Conservation (phyloP, 108 stramenopile genomes). For the Cyclostephanos tholiformis region DNA sequence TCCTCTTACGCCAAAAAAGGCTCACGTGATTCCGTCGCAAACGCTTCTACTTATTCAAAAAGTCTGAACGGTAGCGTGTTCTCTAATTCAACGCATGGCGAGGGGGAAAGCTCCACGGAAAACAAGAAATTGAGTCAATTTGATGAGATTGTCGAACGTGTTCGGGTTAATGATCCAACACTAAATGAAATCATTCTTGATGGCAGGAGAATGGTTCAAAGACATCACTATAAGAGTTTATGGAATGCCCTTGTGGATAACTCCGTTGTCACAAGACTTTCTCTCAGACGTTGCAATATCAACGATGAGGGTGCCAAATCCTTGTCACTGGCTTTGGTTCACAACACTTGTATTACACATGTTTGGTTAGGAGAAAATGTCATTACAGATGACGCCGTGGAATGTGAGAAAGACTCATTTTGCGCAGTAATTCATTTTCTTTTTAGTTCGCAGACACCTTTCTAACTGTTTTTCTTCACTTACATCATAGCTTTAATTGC, state of each 20-base stretch:
- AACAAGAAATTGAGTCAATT: slow-evolving; percentile 1
- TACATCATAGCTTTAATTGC: slow-evolving; percentile 7
- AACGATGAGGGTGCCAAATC: slow-evolving; percentile 24
- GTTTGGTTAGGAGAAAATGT: slow-evolving; percentile 31
- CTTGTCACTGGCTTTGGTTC: slow-evolving; percentile 25
- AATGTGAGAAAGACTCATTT: slow-evolving; percentile 22
- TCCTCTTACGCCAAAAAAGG: no score
- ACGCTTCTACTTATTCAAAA: background rate
- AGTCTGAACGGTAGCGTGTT: background rate
- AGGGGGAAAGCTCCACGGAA: background rate
- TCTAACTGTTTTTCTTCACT: background rate
- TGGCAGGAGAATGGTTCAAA: slow-evolving; percentile 9
- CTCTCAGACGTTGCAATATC: slow-evolving; percentile 30
- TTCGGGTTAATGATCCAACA: slow-evolving; percentile 23
- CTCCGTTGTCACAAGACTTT: slow-evolving; percentile 17
- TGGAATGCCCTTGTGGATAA: slow-evolving; percentile 30
- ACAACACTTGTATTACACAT: slow-evolving; percentile 29
- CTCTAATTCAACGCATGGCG: background rate
- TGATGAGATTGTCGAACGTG: slow-evolving; percentile 20
- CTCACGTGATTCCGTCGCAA: no score
- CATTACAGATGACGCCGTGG: slow-evolving; percentile 35
- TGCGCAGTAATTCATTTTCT: background rate
- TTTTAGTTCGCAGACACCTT: background rate
- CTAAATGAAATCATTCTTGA: slow-evolving; percentile 31
- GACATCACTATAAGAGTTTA: slow-evolving; percentile 22